phyloP scores from a whole-genome alignment of 495 filamentous ascomycete species.

The Thozetella sp. region DNA sequence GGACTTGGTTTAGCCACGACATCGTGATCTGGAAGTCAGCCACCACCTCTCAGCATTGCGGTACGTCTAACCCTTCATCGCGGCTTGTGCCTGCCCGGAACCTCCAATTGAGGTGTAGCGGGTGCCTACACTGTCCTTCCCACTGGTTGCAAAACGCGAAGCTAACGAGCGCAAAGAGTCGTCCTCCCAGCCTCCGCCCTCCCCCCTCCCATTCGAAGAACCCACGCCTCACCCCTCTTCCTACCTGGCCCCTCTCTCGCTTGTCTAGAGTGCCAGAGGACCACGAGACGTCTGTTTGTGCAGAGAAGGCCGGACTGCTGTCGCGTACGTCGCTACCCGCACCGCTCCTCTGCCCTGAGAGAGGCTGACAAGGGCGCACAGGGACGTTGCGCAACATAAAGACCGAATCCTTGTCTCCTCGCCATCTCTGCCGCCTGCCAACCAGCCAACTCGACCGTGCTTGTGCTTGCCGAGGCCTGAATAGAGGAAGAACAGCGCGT shows the following conservation, averaged over 20 bases:
- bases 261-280: background rate
- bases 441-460: too few relatives aligned
- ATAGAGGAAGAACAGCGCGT: too few relatives aligned
- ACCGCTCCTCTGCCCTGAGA: background rate
- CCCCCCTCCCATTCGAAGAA: background rate
- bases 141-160: background rate
- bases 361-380: background rate
- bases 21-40: conserved; percentile 1
- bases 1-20: background rate
- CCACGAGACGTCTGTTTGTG: background rate
- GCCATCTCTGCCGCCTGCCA: too few relatives aligned
- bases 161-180: conserved; percentile 2
- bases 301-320: background rate
- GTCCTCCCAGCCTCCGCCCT: too few relatives aligned
- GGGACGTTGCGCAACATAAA: background rate
- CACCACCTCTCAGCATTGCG: background rate
- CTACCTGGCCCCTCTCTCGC: background rate
- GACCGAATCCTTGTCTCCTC: background rate
- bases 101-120: background rate
- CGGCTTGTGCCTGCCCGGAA: background rate
- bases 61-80: background rate
- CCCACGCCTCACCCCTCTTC: too few relatives aligned
- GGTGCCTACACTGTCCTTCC: background rate
- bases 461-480: too few relatives aligned
- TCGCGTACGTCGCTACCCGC: background rate